These are phyloP conservation scores for Athelia psychrophila DNA, from an alignment of 1,284 basidiomycete genomes.

Conservation along the genomic window DNA sequence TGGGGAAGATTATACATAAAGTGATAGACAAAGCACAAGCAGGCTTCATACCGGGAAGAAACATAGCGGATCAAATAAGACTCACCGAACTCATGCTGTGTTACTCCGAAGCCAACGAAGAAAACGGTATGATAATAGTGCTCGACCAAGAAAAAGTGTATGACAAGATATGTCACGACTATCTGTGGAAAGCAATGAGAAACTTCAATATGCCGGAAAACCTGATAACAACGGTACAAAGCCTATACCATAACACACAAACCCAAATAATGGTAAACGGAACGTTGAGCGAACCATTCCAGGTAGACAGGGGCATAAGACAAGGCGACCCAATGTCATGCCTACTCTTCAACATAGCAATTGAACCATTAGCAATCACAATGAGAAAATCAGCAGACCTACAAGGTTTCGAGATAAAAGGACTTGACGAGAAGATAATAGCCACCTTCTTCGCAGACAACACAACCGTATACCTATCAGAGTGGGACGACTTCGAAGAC, in stretches of 20 bases:
- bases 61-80: conserved; percentile 27
- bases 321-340: conserved; percentile 38
- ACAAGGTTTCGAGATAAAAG: conserved; percentile 23
- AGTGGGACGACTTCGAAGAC: conserved; percentile 15
- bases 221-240: conserved; percentile 25
- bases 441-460: conserved; percentile 30
- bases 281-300: conserved; percentile 19
- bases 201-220: conserved; percentile 20
- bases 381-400: conserved; percentile 23
- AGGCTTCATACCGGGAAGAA: conserved; percentile 29
- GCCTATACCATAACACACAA: conserved; percentile 28
- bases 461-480: conserved; percentile 23
- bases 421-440: conserved; percentile 16
- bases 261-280: conserved; percentile 35
- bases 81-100: conserved; percentile 23
- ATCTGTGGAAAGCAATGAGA: conserved; percentile 26
- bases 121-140: conserved; percentile 26
- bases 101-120: conserved; percentile 18
- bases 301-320: conserved; percentile 30
- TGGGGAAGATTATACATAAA: conserved; percentile 11
- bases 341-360: conserved; percentile 34
- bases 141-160: conserved; percentile 41
- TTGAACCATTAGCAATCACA: conserved; percentile 27
- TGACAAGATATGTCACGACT: conserved; percentile 31
- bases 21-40: conserved; percentile 30